These are phyloP conservation scores for Pulveroboletus ridleyi DNA, from an alignment of 1,284 basidiomycete species.

Conservation along the genomic window DNA sequence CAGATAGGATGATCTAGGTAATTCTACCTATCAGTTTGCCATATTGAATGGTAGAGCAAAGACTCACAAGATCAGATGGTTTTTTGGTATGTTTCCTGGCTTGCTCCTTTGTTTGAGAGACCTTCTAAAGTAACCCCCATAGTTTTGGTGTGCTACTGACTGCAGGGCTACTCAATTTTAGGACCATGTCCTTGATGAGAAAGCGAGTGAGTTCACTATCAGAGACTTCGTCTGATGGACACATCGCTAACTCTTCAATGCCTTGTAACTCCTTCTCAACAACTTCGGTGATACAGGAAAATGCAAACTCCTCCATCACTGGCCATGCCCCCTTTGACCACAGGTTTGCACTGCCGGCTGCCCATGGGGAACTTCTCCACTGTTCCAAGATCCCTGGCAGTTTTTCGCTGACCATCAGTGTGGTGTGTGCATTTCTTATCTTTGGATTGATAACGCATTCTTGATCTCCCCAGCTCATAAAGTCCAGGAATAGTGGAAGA, in stretches of 20 bases:
- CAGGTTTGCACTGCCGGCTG: neutral
- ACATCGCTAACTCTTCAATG: conserved; percentile 3
- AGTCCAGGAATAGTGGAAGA: conserved; percentile 12
- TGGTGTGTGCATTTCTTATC: conserved; percentile 9
- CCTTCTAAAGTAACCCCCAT: too few relatives aligned
- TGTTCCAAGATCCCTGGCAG: neutral
- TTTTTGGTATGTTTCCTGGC: too few relatives aligned
- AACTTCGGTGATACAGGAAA: neutral
- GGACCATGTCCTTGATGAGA: conserved; percentile 7
- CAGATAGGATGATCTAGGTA: neutral
- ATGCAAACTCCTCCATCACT: conserved; percentile 7
- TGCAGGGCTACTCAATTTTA: conserved; percentile 3
- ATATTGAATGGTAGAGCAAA: too few relatives aligned
- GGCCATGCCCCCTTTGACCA: neutral
- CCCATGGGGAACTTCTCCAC: too few relatives aligned
- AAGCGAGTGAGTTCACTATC: neutral
- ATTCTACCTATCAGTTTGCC: too few relatives aligned
- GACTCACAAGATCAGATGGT: too few relatives aligned
- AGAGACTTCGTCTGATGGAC: conserved; percentile 7
- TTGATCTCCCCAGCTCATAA: conserved; percentile 14
- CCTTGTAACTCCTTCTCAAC: conserved; percentile 2
- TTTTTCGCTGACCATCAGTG: conserved; percentile 12
- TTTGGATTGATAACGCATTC: conserved; percentile 11
- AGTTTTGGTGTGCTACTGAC: too few relatives aligned
- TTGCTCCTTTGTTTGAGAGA: too few relatives aligned